Percentiles rank a stretch among this genome's conserved stretches.
phyloP scores from a whole-genome alignment of 345 rosid genomes.

The Syzygium grande region DNA sequence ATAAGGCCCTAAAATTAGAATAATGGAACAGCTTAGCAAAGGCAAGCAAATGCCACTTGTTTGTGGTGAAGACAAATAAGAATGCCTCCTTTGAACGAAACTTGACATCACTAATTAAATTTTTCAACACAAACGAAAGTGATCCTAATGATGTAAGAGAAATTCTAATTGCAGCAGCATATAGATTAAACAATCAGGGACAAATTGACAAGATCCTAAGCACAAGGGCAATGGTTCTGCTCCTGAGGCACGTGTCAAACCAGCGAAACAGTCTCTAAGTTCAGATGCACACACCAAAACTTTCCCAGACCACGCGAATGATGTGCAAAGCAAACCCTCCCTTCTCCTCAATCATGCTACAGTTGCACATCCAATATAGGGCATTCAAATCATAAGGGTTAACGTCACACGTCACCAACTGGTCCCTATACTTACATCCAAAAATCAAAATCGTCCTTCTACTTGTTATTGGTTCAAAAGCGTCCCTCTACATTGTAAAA shows the following conservation, averaged over 20 bases:
- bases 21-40: not conserved
- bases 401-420: not conserved
- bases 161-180: not conserved
- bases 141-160: not conserved
- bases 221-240: not conserved
- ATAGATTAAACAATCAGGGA: not conserved
- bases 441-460: not conserved
- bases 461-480: not conserved
- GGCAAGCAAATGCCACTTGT: not conserved
- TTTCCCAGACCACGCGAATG: not conserved
- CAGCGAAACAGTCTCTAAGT: not conserved
- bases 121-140: not conserved
- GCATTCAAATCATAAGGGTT: not conserved
- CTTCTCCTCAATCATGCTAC: not conserved
- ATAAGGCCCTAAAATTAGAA: constrained; percentile 54
- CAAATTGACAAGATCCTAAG: not conserved
- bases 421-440: not conserved
- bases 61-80: not conserved
- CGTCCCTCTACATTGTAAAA: not conserved
- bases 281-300: not conserved
- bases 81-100: not conserved
- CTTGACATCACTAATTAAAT: not conserved
- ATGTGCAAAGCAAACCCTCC: not conserved
- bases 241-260: not conserved
- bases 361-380: not conserved